Evolutionary conservation across 257 asterid species (phyloP), one percentile per base, ranked within the genome.

Genomic region (Nicotiana paniculata): DNA sequence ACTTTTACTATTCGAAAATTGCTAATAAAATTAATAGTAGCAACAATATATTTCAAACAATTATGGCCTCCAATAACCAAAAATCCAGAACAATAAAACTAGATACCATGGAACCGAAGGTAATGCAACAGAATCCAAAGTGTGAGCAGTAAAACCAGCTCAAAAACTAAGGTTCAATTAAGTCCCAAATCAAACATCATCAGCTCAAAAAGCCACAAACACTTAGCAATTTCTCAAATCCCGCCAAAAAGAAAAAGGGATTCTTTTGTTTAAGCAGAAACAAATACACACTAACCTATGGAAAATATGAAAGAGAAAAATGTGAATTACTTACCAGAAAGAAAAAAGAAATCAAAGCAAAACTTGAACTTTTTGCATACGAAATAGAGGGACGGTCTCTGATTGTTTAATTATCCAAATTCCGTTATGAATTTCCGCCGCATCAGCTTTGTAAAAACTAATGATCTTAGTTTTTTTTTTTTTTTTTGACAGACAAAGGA

Each of bases 311-410:
- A 3, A 48, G 65, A 61, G 55, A 7, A 16, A 18, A 30, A 84
- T 69, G 5, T 26, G 18, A 67, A 55, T 3, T 9, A 12, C 83
- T 82, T 77, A 82, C 87, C 85, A 37, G 62, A 72, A 21, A 39
- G 66, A 48, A 51, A 74, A 85, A 4, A 65, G 46, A 48, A 80
- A 64, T 30, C 57, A 46, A 59, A 74, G 3, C 59, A 21, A 59
- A 35, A 9, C 0, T 28, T n/a, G 30, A 26, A 37, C 7, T 17
- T 33, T 75, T 11, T 13, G 48, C 28, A 5, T 51, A 18, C 4
- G 43, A 66, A 28, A 5, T 6, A 43, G 39, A 17, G 9, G 24
- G 3, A 51, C 63, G 17, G 35, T 9, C 18, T 16, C 61, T 55
- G n/a, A 55, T 21, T 21, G 43, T 43, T 32, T n/a, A 57, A 30